Conservation (phyloP, 208 protist genomes). For the Porcisia deanei region DNA sequence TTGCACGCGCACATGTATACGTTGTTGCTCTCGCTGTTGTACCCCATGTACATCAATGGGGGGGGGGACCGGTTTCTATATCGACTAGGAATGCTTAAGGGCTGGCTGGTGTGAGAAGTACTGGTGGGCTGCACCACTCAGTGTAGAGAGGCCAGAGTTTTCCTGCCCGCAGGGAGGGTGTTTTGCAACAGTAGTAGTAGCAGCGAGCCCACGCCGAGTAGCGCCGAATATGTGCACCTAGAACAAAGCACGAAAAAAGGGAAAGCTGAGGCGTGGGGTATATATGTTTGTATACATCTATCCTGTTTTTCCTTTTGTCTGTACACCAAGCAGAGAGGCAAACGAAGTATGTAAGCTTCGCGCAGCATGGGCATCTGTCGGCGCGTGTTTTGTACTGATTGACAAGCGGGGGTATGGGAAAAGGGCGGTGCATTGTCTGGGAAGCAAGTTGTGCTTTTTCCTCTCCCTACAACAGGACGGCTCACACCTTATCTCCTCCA, state of each 20-base stretch:
- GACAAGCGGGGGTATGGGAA: no score
- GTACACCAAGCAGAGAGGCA: background rate
- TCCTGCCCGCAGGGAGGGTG: background rate
- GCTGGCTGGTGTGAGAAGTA: background rate
- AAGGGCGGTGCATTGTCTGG: background rate
- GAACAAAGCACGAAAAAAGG: background rate
- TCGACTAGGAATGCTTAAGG: background rate
- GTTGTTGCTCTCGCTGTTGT: background rate
- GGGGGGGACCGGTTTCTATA: background rate
- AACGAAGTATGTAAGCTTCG: background rate
- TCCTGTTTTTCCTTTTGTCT: background rate
- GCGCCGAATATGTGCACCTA: background rate
- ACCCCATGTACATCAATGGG: background rate
- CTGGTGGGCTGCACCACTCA: background rate
- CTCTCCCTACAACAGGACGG: background rate
- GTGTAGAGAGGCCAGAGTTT: background rate
- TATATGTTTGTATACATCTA: no score
- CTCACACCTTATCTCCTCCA: background rate
- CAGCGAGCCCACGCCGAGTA: background rate
- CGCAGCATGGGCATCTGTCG: background rate
- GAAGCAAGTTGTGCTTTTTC: background rate
- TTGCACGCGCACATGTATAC: background rate
- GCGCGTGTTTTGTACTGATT: background rate
- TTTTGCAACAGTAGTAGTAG: conserved; percentile 1
- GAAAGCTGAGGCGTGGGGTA: background rate